Conservation (phyloP, 805 yeast species). For the Cyberlindnera xylosilytica region DNA sequence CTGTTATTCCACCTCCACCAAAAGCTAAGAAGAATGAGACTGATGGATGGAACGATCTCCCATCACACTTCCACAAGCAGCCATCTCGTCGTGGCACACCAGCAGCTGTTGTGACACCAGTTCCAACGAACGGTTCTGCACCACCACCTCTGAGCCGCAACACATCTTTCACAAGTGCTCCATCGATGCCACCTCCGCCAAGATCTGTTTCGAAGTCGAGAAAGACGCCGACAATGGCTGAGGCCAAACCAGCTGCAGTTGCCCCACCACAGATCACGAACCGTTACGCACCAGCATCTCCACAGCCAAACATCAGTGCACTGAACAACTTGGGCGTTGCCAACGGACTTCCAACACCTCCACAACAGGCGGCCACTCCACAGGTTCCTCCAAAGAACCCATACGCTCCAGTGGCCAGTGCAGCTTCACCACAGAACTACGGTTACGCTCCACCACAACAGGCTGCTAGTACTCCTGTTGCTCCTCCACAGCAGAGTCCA, state of each 20-base stretch:
- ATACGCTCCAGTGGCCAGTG: slow-evolving; percentile 32
- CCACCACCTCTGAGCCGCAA: slow-evolving; percentile 19
- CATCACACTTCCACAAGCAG: slow-evolving; percentile 44
- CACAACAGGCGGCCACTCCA: slow-evolving; percentile 18
- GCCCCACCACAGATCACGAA: slow-evolving; percentile 25
- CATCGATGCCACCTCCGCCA: slow-evolving; percentile 35
- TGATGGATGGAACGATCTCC: slow-evolving; percentile 74
- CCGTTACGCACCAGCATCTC: slow-evolving; percentile 33
- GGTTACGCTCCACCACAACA: slow-evolving; percentile 44
- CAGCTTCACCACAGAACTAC: slow-evolving; percentile 28
- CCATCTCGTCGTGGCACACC: slow-evolving; percentile 41
- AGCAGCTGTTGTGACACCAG: slow-evolving; percentile 35
- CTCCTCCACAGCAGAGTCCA: slow-evolving; percentile 22
- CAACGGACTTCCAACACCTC: slow-evolving; percentile 34
- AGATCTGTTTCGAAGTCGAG: slow-evolving; percentile 29
- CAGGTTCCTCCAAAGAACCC: slow-evolving; percentile 29
- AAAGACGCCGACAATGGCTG: slow-evolving; percentile 14
- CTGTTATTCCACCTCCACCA: slow-evolving; percentile 26
- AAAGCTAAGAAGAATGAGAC: slow-evolving; percentile 41
- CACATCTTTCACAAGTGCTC: slow-evolving; percentile 26
- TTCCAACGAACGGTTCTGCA: slow-evolving; percentile 21
- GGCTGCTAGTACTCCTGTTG: slow-evolving; percentile 6
- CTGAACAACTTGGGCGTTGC: slow-evolving; percentile 8
- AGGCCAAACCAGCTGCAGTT: slow-evolving; percentile 17
- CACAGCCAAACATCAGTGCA: slow-evolving; percentile 19